These are phyloP conservation scores for Clarireedia homoeocarpa DNA, from an alignment of 2,329 filamentous ascomycete genomes.

Conservation along the genomic window DNA sequence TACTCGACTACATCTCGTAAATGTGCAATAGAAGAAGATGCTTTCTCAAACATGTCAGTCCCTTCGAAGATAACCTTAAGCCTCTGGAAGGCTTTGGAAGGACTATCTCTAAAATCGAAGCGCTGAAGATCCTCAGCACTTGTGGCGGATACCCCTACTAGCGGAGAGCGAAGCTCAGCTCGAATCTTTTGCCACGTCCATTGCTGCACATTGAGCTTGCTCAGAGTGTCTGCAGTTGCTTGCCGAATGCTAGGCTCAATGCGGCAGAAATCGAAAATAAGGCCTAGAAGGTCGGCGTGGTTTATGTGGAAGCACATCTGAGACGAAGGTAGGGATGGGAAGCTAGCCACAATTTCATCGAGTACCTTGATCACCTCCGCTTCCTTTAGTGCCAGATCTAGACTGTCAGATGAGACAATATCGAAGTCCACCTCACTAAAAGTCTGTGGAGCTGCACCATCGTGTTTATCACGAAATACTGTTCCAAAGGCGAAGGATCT, in stretches of 20 bases:
- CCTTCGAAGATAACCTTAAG: conserved; percentile 54
- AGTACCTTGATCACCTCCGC: conserved; percentile 90
- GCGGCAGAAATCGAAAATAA: conserved; percentile 85
- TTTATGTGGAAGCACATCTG: conserved; percentile 87
- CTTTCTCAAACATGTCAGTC: conserved; percentile 62
- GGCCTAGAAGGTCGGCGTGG: conserved; percentile 76
- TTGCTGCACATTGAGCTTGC: conserved; percentile 75
- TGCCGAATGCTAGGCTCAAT: conserved; percentile 62
- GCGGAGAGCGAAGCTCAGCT: conserved; percentile 70
- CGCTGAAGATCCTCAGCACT: conserved; percentile 82
- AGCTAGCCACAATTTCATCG: conserved; percentile 78
- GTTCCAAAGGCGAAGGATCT: conserved; percentile 82
- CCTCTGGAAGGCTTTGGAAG: conserved; percentile 48
- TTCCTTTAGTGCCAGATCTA: conserved; percentile 82
- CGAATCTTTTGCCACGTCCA: conserved; percentile 79
- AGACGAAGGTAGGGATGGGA: conserved; percentile 63
- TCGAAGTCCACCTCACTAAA: conserved; percentile 94
- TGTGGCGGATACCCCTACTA: conserved; percentile 69
- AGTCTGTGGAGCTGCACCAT: conserved; percentile 72
- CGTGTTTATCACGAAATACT: conserved; percentile 73
- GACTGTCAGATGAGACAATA: conserved; percentile 74
- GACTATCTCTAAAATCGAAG: conserved; percentile 75
- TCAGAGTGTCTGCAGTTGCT: conserved; percentile 73
- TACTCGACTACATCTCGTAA: conserved; percentile 64
- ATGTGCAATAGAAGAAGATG: conserved; percentile 69